phyloP scores from a whole-genome alignment of 2,329 filamentous ascomycete genomes.

The Sclerotinia spermophila region DNA sequence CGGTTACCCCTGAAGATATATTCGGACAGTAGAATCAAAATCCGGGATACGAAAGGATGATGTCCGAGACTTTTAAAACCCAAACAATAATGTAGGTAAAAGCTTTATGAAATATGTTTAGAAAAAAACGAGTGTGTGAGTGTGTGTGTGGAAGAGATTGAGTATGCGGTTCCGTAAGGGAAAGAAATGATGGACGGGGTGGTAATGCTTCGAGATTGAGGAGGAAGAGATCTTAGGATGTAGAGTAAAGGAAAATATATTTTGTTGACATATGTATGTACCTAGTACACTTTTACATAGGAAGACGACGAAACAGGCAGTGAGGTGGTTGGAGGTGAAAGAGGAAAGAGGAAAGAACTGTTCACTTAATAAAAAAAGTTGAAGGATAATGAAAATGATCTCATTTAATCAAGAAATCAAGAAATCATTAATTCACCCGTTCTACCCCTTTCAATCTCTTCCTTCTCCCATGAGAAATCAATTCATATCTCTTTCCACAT shows the following conservation, averaged over 20 bases:
- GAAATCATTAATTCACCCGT: background rate
- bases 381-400: background rate
- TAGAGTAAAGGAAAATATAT: background rate
- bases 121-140: constrained; percentile 18
- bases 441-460: background rate
- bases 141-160: background rate
- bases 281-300: background rate
- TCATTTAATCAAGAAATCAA: background rate
- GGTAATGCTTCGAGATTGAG: constrained; percentile 7
- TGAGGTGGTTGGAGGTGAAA: constrained; percentile 2
- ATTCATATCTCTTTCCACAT: background rate
- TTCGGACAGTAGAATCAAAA: background rate
- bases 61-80: background rate
- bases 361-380: background rate
- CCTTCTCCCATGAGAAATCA: background rate
- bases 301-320: background rate
- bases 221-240: constrained; percentile 7
- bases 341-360: constrained; percentile 3
- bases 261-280: background rate
- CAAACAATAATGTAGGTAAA: background rate
- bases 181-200: constrained; percentile 14
- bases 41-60: background rate
- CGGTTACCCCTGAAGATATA: background rate
- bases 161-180: background rate
- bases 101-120: background rate